Percentiles rank a stretch among this genome's conserved stretches.
These are phyloP conservation scores for Fraxinus nigra DNA, from an alignment of 305 asterid species.

Conservation along the genomic window DNA sequence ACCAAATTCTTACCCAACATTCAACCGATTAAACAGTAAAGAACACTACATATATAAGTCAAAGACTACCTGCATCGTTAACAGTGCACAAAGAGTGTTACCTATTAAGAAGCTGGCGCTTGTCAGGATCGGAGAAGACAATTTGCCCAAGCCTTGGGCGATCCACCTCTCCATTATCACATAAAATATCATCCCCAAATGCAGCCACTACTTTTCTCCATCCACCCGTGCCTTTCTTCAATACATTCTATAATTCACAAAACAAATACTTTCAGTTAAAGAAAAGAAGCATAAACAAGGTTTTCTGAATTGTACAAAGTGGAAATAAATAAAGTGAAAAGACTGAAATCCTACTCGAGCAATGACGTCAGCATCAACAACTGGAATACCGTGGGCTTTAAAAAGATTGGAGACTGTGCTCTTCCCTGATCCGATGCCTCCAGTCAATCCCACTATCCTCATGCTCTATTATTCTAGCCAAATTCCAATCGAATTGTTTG, in stretches of 20 bases:
- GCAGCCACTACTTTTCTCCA: conserved; percentile 83
- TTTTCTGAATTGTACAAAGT: not conserved
- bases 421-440: conserved; percentile 90
- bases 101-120: conserved; percentile 90
- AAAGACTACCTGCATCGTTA: not conserved
- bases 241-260: conserved; percentile 44
- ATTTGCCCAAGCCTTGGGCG: conserved; percentile 81
- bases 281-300: not conserved
- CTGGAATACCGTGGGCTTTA: conserved; percentile 72
- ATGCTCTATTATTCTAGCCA: conserved; percentile 25
- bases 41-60: not conserved
- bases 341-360: conserved; percentile 61
- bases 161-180: conserved; percentile 75
- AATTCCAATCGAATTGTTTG: conserved; percentile 8
- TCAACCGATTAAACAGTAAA: not conserved
- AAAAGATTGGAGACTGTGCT: conserved; percentile 81
- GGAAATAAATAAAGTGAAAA: not conserved
- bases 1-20: not conserved
- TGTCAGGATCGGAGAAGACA: conserved; percentile 67
- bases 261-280: not conserved
- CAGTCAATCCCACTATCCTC: conserved; percentile 91
- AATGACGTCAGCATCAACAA: conserved; percentile 82
- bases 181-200: conserved; percentile 76
- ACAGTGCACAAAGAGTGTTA: conserved; percentile 10
- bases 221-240: conserved; percentile 81